Evolutionary conservation across 768 basidiomycete genomes (phyloP), one percentile per base, ranked within the genome.

Genomic region (Lactarius quietus): DNA sequence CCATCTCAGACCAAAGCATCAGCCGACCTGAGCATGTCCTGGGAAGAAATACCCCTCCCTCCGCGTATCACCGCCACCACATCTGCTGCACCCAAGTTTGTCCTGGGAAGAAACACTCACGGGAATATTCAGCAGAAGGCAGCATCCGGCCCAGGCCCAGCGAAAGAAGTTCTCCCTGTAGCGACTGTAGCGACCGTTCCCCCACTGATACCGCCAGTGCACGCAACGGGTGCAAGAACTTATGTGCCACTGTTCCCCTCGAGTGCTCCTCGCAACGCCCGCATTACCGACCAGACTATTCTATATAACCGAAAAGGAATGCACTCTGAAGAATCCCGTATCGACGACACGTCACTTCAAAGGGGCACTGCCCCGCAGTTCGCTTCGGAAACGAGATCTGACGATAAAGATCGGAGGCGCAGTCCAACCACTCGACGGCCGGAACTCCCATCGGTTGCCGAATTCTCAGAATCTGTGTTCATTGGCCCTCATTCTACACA

Each of bases 11-110:
- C 52, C 31, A 58, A 65, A 33, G 62, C 60, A 65, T 68, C 70
- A 35, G 68, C 74, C 52, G 78, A 80, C 57, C 68, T 85, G 69
- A 83, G 81, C 31, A 84, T 84, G 71, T 86, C 86, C 39, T 89
- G 88, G 89, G 87, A 90, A 72, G 82, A 86, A 41, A 58, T 68
- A 26, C 57, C 39, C 9, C 66, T 31, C 28, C 36, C 56, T 41
- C 72, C 85, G 35, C 78, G 66, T 10, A 70, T 59, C 57, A 63
- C 62, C 26, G 26, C 63, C 5, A 41, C 48, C 41, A 45, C 55
- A 9, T 52, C 65, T 10, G 45, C 43, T 12, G 52, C 45, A 12
- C 59, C 66, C 23, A 65, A 45, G 14, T 69, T 68, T 35, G 57
- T 64, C n/a, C 59, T 65, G 6, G 70, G 68, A 31, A 66, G 69